These are phyloP conservation scores for Scheffersomyces coipomensis DNA, from an alignment of 805 yeast genomes.

Conservation along the genomic window DNA sequence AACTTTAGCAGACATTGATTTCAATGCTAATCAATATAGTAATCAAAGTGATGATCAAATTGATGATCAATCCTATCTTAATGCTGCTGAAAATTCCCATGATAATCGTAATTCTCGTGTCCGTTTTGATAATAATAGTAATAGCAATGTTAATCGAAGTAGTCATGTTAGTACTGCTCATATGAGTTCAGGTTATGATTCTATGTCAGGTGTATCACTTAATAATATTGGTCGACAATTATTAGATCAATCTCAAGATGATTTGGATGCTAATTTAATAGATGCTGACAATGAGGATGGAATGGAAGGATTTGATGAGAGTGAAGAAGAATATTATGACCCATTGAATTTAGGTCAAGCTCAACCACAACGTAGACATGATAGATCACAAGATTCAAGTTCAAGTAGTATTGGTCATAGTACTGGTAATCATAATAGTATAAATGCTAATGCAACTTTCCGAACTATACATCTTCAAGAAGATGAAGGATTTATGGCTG, in stretches of 20 bases:
- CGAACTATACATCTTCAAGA: too few relatives aligned
- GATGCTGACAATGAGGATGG: conserved; percentile 35
- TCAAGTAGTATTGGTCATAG: too few relatives aligned
- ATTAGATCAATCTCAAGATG: conserved; percentile 17
- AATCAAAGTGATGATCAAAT: conserved; percentile 15
- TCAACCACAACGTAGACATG: too few relatives aligned
- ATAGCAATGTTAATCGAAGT: conserved; percentile 1
- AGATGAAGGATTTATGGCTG: conserved; percentile 48
- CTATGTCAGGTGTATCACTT: too few relatives aligned
- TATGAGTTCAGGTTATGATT: not conserved
- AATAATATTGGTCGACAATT: not conserved
- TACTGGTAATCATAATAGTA: too few relatives aligned
- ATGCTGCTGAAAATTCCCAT: conserved; percentile 3
- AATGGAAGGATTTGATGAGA: conserved; percentile 18
- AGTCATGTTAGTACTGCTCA: not conserved
- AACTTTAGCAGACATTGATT: conserved; percentile 40
- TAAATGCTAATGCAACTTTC: too few relatives aligned
- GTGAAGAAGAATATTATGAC: conserved; percentile 8
- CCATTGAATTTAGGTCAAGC: too few relatives aligned
- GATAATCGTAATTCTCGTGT: too few relatives aligned
- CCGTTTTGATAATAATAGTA: not conserved
- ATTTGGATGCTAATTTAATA: conserved; percentile 48
- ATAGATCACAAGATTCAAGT: too few relatives aligned
- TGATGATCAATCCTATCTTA: conserved; percentile 4
- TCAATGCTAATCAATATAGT: conserved; percentile 12